Conservation (phyloP, 345 rosid genomes). For the Citrus maxima region DNA sequence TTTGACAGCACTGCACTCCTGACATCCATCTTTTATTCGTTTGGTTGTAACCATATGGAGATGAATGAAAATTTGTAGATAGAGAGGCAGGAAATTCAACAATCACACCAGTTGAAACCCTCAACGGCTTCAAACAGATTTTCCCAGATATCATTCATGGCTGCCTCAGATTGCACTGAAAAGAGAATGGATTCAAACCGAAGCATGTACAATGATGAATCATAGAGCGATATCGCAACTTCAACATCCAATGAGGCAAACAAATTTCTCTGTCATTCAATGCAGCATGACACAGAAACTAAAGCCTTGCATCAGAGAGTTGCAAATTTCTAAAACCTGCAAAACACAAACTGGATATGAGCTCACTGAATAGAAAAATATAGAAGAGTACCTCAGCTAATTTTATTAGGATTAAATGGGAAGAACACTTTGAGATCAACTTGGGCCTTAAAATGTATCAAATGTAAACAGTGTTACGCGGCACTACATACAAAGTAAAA, state of each 20-base stretch:
- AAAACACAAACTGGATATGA: not conserved
- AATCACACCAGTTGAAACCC: not conserved
- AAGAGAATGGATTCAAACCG: not conserved
- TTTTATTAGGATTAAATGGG: not conserved
- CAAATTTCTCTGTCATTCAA: not conserved
- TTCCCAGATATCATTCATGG: not conserved
- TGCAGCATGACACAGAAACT: conserved; percentile 7
- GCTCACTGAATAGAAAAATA: not conserved
- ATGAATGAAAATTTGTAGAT: conserved; percentile 1
- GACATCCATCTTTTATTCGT: not conserved
- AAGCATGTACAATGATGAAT: not conserved
- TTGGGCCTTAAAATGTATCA: not conserved
- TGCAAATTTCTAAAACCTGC: not conserved
- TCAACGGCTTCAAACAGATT: not conserved
- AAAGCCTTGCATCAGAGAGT: not conserved
- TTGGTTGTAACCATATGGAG: not conserved
- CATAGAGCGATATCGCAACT: not conserved
- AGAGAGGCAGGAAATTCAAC: not conserved
- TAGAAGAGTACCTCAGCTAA: not conserved
- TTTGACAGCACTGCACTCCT: not conserved
- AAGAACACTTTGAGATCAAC: not conserved
- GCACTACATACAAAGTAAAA: not conserved
- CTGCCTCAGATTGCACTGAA: not conserved
- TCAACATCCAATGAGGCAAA: conserved; percentile 2
- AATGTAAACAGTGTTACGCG: not conserved